Evolutionary conservation across 305 asterid species (phyloP).

Genomic region (Withania somnifera): DNA sequence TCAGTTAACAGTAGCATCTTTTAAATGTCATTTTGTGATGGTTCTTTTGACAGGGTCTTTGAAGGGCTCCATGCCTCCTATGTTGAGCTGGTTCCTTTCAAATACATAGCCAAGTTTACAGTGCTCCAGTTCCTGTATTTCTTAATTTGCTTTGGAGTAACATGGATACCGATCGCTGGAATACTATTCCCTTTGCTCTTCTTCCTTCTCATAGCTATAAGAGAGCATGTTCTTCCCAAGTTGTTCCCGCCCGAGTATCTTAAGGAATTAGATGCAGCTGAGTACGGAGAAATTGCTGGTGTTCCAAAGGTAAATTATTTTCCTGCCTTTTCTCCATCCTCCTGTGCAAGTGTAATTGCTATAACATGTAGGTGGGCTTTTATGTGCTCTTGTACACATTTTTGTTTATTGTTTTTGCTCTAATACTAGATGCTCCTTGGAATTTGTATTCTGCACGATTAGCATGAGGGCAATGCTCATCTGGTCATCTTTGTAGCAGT

Average conservation of each 20-base stretch:
- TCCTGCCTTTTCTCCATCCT: not conserved
- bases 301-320: conserved; percentile 13
- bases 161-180: conserved; percentile 95
- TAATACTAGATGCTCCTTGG: not conserved
- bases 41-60: conserved; percentile 41
- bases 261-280: conserved; percentile 74
- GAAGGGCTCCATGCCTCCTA: conserved; percentile 73
- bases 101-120: conserved; percentile 60
- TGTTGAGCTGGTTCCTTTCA: conserved; percentile 84
- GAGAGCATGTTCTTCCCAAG: conserved; percentile 78
- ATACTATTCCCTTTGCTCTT: conserved; percentile 78
- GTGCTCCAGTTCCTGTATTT: conserved; percentile 53
- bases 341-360: not conserved
- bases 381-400: not conserved
- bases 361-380: not conserved
- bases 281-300: conserved; percentile 76
- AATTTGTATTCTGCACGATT: not conserved
- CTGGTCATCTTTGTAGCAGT: not conserved
- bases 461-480: not conserved
- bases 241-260: conserved; percentile 50
- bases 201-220: conserved; percentile 58
- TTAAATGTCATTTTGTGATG: not conserved
- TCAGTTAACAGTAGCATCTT: not conserved
- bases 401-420: not conserved
- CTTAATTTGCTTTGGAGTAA: conserved; percentile 68